Percentiles rank a stretch among this genome's conserved stretches.
These are phyloP conservation scores for Dalbergia cultrata DNA, from an alignment of 306 rosid species.

Conservation along the genomic window DNA sequence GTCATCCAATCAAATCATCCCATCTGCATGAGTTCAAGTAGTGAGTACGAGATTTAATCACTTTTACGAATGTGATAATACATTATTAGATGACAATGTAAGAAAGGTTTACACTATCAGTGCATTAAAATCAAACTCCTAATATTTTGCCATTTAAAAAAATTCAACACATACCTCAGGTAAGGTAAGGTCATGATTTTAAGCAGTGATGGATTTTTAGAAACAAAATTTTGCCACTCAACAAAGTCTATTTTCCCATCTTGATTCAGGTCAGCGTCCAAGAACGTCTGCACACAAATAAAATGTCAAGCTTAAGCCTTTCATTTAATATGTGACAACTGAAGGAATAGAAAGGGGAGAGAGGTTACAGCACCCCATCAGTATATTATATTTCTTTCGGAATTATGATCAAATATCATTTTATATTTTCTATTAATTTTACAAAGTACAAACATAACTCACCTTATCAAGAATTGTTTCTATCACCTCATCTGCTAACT, in stretches of 20 bases:
- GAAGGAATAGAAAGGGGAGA: neutral
- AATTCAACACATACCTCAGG: conserved; percentile 61
- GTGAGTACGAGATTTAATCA: too few relatives aligned
- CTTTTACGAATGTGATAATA: too few relatives aligned
- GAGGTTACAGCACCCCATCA: conserved; percentile 20
- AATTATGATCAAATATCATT: neutral
- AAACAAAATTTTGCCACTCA: conserved; percentile 81
- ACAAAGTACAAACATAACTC: conserved; percentile 32
- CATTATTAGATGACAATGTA: too few relatives aligned
- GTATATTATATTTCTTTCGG: neutral
- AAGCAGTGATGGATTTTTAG: conserved; percentile 83
- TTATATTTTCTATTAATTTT: neutral
- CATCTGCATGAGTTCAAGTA: too few relatives aligned
- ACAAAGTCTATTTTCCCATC: conserved; percentile 87
- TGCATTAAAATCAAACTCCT: too few relatives aligned
- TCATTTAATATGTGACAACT: conserved; percentile 13
- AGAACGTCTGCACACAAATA: conserved; percentile 71
- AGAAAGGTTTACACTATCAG: too few relatives aligned
- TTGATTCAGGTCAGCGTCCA: conserved; percentile 84
- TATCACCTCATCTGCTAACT: conserved; percentile 87
- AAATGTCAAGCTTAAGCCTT: conserved; percentile 26
- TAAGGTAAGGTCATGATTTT: conserved; percentile 96
- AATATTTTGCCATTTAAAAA: neutral
- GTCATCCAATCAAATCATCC: too few relatives aligned
- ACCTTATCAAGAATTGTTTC: conserved; percentile 91